Evolutionary conservation across 306 rosid species (phyloP).

Genomic region (Lathyrus oleraceus): DNA sequence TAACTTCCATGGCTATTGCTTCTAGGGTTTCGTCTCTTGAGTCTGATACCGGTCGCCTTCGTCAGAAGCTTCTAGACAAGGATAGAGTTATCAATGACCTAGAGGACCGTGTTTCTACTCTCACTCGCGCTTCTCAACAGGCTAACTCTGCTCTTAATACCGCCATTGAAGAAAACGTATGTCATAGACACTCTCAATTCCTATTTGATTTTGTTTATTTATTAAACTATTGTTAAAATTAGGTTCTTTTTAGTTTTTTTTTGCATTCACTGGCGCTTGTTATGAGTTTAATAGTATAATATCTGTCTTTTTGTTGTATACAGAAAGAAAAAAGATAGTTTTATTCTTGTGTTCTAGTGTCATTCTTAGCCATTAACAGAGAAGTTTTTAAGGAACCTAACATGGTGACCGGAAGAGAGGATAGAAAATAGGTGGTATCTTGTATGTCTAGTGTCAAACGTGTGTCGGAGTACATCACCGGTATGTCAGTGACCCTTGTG

Average conservation of each 20-base stretch:
- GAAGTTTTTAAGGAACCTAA: not conserved
- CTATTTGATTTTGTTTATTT: not conserved
- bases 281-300: not conserved
- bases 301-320: not conserved
- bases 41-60: constrained; percentile 58
- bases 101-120: constrained; percentile 51
- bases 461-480: too few relatives aligned
- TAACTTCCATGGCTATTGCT: constrained; percentile 92
- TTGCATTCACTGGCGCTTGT: not conserved
- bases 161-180: constrained; percentile 64
- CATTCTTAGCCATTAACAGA: not conserved
- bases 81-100: constrained; percentile 57
- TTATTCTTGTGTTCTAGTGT: not conserved
- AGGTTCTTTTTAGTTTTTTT: not conserved
- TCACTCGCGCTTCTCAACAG: constrained; percentile 54
- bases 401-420: constrained; percentile 8
- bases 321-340: not conserved
- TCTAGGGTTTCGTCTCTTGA: constrained; percentile 80
- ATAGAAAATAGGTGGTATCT: not conserved
- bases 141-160: constrained; percentile 55
- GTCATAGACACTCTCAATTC: not conserved
- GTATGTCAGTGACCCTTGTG: too few relatives aligned
- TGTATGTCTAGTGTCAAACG: too few relatives aligned
- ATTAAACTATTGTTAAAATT: not conserved
- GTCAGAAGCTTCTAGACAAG: constrained; percentile 60